These are phyloP conservation scores for Penicillium sumatraense DNA, from an alignment of 2,329 filamentous ascomycete species.

Conservation along the genomic window DNA sequence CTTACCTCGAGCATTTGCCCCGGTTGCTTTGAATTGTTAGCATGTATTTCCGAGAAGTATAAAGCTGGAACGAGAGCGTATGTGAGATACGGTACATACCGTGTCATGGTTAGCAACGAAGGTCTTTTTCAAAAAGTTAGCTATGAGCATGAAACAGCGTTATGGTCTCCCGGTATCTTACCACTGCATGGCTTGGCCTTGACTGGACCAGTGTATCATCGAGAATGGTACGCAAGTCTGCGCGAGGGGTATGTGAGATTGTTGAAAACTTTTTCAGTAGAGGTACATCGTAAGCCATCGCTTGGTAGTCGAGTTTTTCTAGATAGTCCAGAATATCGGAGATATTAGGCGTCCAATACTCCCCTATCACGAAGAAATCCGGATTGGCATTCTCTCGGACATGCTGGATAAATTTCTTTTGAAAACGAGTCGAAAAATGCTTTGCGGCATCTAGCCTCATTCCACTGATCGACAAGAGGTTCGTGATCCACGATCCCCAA, in stretches of 20 bases:
- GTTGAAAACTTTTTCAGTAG: slow-evolving; percentile 70
- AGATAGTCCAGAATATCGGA: slow-evolving; percentile 62
- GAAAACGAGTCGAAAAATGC: slow-evolving; percentile 71
- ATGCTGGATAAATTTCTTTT: slow-evolving; percentile 65
- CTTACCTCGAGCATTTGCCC: slow-evolving; percentile 64
- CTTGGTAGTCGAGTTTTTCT: slow-evolving; percentile 61
- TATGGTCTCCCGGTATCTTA: slow-evolving; percentile 11
- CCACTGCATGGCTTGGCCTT: slow-evolving; percentile 56
- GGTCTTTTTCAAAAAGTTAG: slow-evolving; percentile 21
- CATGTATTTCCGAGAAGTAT: neutral
- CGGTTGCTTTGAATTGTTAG: slow-evolving; percentile 54
- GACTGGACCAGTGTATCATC: slow-evolving; percentile 61
- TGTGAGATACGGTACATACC: slow-evolving; percentile 15
- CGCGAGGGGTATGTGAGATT: slow-evolving; percentile 60
- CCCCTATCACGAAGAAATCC: slow-evolving; percentile 68
- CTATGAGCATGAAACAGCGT: too few relatives aligned
- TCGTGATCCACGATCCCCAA: slow-evolving; percentile 71
- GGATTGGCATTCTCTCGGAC: slow-evolving; percentile 57
- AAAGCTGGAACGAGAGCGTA: neutral
- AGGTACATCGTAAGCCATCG: slow-evolving; percentile 69
- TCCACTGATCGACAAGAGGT: slow-evolving; percentile 64
- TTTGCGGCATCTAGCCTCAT: slow-evolving; percentile 75
- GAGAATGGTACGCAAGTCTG: slow-evolving; percentile 68
- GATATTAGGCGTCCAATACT: slow-evolving; percentile 69
- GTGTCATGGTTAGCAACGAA: slow-evolving; percentile 29